Base-by-base conservation (phyloP, 345 rosid species). In the Stellera chamaejasme region DNA sequence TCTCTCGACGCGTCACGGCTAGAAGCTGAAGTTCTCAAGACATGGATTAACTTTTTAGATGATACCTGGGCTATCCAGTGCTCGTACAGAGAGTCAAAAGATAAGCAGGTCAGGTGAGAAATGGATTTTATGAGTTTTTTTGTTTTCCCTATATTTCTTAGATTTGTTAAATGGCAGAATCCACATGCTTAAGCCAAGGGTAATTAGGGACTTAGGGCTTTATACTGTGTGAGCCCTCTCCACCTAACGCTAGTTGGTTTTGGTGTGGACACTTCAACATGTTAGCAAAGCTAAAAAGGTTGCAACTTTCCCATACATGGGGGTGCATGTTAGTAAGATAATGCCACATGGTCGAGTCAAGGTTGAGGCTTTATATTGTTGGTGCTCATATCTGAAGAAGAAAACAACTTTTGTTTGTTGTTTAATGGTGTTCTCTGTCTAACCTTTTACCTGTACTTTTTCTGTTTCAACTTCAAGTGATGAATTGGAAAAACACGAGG, bases 21-120 rank as follows among this genome's bases (percentile, higher is more conserved):
- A 63, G 99, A 93, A 73, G 84, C 87, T 50, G 75, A 81, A 59
- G 88, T 93, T 74, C 77, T 93, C 25, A 69, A 68, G 62, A 86
- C 97, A 3, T 93, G 99, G 99, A 75, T 84, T 65, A 88, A 87
- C 60, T 93, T 93, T 69, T 79, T 93, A 67, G 93, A 88, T 71
- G 99, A 93, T 71, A 70, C 97, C 25, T 88, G 96, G 98, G 79
- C 78, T 69, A 90, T 82, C 62, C 98, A 70, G 54, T 63, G 83
- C 55, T 67, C 88, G 0, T 73, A 86, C 63, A 62, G 69, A 16
- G 96, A 88, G 73, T 66, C 54, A 10, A 88, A 77, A 76, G 89
- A 92, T 69, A 85, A 78, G 65, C 84, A 79, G 73, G 81, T 71
- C 79, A 77, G 63, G 95, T 89, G 83, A 56, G 84, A 63, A 68